Evolutionary conservation across 75 land plant genomes (phyloP).

Genomic region (Pinus tabuliformis): DNA sequence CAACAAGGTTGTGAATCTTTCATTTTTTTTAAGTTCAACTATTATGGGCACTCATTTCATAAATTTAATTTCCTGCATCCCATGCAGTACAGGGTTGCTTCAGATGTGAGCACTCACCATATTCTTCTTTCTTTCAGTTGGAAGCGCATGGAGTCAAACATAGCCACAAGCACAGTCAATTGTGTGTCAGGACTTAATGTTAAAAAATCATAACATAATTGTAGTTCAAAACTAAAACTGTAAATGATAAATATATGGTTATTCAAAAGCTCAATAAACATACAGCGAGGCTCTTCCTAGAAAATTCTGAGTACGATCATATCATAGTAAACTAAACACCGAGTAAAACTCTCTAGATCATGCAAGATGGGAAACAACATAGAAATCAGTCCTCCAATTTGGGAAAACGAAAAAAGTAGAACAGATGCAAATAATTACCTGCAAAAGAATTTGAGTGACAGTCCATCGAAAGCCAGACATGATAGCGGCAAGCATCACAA

Average conservation of each 20-base stretch:
- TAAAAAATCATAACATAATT: slow-evolving; percentile 3
- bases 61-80: too few relatives aligned
- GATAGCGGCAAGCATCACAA: slow-evolving; percentile 95
- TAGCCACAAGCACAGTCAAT: background rate
- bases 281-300: background rate
- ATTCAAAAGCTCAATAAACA: background rate
- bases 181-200: background rate
- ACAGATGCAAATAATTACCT: slow-evolving; percentile 41
- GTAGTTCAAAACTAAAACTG: background rate
- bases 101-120: slow-evolving; percentile 4
- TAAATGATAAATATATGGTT: background rate
- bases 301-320: background rate
- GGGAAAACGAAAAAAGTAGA: background rate
- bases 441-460: slow-evolving; percentile 95
- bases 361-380: background rate
- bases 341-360: background rate
- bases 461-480: slow-evolving; percentile 99
- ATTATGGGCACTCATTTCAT: too few relatives aligned
- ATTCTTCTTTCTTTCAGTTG: slow-evolving; percentile 11
- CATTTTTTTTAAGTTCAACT: background rate
- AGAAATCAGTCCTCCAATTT: background rate
- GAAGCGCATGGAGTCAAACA: background rate
- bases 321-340: too few relatives aligned
- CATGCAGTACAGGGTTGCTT: background rate
- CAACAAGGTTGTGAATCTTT: background rate